phyloP scores from a whole-genome alignment of 2,329 filamentous ascomycete species.

The Cordyceps fumosorosea region DNA sequence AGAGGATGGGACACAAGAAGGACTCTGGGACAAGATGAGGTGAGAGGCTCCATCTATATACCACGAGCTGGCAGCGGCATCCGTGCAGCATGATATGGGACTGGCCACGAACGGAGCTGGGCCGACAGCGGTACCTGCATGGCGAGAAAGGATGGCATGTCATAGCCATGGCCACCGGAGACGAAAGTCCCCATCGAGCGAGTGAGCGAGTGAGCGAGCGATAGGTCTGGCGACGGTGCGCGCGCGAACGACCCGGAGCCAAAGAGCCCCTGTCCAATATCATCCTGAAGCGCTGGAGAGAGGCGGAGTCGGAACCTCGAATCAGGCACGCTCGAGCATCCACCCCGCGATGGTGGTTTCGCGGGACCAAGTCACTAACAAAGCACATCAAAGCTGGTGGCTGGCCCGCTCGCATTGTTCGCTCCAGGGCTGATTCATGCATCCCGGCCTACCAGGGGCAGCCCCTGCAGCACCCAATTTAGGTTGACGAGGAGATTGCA shows the following conservation, averaged over 20 bases:
- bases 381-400: neutral
- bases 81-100: neutral
- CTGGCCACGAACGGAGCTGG: neutral
- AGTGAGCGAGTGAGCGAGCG: too few relatives aligned
- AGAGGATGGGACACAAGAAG: slow-evolving; percentile 8
- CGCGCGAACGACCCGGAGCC: neutral
- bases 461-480: slow-evolving; percentile 10
- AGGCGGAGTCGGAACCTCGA: slow-evolving; percentile 7
- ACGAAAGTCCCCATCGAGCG: neutral
- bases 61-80: neutral
- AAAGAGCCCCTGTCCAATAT: slow-evolving; percentile 7
- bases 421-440: neutral
- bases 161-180: neutral
- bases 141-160: neutral
- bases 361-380: neutral
- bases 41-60: slow-evolving; percentile 14
- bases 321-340: neutral
- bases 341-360: slow-evolving; percentile 9
- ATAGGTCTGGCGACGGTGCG: neutral
- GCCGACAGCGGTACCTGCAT: neutral
- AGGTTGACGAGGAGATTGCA: slow-evolving; percentile 9
- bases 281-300: slow-evolving; percentile 11
- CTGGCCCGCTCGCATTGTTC: slow-evolving; percentile 8
- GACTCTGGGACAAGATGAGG: neutral
- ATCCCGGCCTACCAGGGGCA: slow-evolving; percentile 1